Percentiles rank a stretch among this genome's conserved stretches.
These are phyloP conservation scores for Neurospora sp. DNA, from an alignment of 2,329 filamentous ascomycete species.

Conservation along the genomic window DNA sequence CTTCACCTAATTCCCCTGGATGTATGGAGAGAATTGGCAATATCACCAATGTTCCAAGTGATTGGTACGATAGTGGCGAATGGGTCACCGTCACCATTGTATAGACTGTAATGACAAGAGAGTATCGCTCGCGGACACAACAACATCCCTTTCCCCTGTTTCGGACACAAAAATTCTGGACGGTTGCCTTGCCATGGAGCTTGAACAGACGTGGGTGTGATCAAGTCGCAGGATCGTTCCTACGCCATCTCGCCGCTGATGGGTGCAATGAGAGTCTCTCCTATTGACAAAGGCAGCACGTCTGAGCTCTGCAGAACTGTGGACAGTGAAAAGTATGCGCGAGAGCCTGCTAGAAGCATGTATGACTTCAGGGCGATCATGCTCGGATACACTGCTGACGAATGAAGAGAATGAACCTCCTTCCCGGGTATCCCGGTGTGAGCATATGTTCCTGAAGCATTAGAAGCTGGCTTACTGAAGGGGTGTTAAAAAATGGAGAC, in stretches of 20 bases:
- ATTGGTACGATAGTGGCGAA: background rate
- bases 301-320: too few species aligned
- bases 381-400: too few species aligned
- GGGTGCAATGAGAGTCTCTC: too few species aligned
- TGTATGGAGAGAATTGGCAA: background rate
- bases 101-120: background rate
- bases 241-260: too few species aligned
- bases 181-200: too few species aligned
- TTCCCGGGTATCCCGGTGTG: background rate
- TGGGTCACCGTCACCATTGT: background rate
- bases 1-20: background rate
- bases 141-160: constrained; percentile 21
- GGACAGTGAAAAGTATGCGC: too few species aligned
- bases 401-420: background rate
- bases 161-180: too few species aligned
- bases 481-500: background rate
- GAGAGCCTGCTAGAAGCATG: too few species aligned
- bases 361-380: too few species aligned
- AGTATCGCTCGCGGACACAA: constrained; percentile 19
- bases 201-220: too few species aligned
- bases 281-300: too few species aligned
- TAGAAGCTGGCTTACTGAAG: background rate
- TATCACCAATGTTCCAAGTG: background rate
- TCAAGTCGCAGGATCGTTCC: too few species aligned
- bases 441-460: background rate